Percentiles rank a stretch among this genome's conserved stretches.
These are phyloP conservation scores for Colletotrichum tabaci DNA, from an alignment of 2,329 filamentous ascomycete species.

Conservation along the genomic window DNA sequence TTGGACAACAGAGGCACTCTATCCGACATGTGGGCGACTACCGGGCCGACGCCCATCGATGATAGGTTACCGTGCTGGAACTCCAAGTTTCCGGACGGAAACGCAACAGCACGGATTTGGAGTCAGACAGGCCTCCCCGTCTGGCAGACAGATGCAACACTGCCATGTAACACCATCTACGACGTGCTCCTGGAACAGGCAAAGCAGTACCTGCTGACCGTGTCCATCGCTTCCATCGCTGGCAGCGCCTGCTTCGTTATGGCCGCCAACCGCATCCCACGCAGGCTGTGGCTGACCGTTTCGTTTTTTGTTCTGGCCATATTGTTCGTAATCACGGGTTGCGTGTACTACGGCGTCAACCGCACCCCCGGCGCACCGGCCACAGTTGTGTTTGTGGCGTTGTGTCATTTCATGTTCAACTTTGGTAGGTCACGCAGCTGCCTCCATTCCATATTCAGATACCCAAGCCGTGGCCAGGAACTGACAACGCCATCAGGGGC, in stretches of 20 bases:
- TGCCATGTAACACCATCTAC: constrained; percentile 67
- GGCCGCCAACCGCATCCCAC: constrained; percentile 62
- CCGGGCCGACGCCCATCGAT: constrained; percentile 51
- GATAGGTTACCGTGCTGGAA: constrained; percentile 62
- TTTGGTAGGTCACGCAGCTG: constrained; percentile 57
- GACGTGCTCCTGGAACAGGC: constrained; percentile 66
- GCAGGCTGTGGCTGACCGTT: constrained; percentile 64
- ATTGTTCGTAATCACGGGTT: constrained; percentile 65
- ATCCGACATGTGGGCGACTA: constrained; percentile 60
- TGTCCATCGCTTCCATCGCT: constrained; percentile 66
- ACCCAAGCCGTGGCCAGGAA: not conserved
- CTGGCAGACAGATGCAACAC: constrained; percentile 65
- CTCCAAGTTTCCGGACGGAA: constrained; percentile 59
- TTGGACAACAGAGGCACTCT: constrained; percentile 62
- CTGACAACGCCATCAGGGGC: constrained; percentile 58
- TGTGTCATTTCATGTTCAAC: constrained; percentile 70
- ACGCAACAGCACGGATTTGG: constrained; percentile 62
- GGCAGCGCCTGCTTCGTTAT: constrained; percentile 65
- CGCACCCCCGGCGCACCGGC: constrained; percentile 58
- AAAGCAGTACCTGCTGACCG: constrained; percentile 67
- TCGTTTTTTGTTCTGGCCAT: constrained; percentile 64
- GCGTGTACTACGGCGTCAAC: constrained; percentile 64
- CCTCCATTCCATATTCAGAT: not conserved
- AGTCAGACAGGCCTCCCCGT: constrained; percentile 55
- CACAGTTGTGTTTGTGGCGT: constrained; percentile 65